Conservation (phyloP, 2,329 filamentous ascomycete species). For the Botrytis paeoniae region DNA sequence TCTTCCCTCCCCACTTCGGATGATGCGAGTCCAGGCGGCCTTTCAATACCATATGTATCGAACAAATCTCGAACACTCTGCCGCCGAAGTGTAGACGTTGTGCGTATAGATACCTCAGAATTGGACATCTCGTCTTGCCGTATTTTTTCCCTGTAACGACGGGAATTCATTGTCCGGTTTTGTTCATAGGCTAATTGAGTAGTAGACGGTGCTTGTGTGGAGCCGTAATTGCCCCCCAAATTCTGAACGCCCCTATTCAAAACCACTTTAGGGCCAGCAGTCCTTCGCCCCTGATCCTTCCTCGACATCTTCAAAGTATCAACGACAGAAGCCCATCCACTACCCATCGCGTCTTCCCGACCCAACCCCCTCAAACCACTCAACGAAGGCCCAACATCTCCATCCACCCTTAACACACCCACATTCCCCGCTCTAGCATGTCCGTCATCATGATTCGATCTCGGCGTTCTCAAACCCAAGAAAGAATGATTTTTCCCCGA, state of each 20-base stretch:
- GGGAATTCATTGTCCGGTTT: conserved; percentile 3
- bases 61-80: conserved; percentile 49
- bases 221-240: neutral
- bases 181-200: neutral
- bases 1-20: conserved; percentile 29
- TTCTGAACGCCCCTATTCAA: conserved; percentile 9
- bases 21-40: conserved; percentile 41
- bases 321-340: conserved; percentile 17
- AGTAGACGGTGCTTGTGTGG: neutral
- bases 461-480: conserved; percentile 29
- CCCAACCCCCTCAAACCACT: conserved; percentile 10
- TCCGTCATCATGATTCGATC: conserved; percentile 32
- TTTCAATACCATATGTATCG: conserved; percentile 46
- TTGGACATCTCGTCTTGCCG: conserved; percentile 22
- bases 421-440: conserved; percentile 25
- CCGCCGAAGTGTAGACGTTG: conserved; percentile 40
- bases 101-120: conserved; percentile 28
- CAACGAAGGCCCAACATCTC: conserved; percentile 15
- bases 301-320: neutral
- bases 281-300: neutral
- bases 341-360: conserved; percentile 22
- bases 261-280: conserved; percentile 1
- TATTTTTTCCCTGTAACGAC: conserved; percentile 18
- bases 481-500: conserved; percentile 36
- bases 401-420: conserved; percentile 22